Conservation (phyloP, 345 rosid species). For the Geranium rotundifolium region DNA sequence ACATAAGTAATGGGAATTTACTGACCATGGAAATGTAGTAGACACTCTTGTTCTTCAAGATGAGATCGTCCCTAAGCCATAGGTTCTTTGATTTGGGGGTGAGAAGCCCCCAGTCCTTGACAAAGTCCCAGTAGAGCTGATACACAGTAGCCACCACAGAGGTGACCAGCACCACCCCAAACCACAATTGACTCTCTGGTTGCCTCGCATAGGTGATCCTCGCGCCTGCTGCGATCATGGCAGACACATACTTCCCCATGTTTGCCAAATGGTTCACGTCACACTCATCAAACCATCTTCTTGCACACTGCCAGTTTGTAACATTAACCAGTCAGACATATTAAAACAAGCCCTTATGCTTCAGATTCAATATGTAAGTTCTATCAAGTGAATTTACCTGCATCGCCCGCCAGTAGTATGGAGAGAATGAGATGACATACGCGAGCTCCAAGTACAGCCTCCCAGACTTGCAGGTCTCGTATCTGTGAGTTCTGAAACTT, state of each 20-base stretch:
- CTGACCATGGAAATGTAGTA: constrained; percentile 81
- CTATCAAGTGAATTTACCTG: constrained; percentile 33
- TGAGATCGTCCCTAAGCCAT: constrained; percentile 79
- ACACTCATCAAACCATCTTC: constrained; percentile 80
- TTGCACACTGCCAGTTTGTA: constrained; percentile 42
- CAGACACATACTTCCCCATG: constrained; percentile 96
- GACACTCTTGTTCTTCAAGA: constrained; percentile 57
- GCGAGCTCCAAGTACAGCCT: constrained; percentile 56
- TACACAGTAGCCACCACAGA: constrained; percentile 62
- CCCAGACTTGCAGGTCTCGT: constrained; percentile 57
- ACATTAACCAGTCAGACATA: background rate
- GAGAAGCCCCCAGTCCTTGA: constrained; percentile 85
- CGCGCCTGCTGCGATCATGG: constrained; percentile 91
- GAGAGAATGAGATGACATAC: constrained; percentile 72
- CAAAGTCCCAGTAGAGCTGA: constrained; percentile 95
- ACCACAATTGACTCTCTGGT: constrained; percentile 30
- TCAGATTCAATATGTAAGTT: too few species aligned
- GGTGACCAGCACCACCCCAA: constrained; percentile 46
- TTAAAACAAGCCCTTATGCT: too few species aligned
- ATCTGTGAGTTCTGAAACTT: constrained; percentile 55
- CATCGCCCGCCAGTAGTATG: constrained; percentile 95
- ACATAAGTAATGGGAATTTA: background rate
- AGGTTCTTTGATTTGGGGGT: constrained; percentile 57
- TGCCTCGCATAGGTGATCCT: constrained; percentile 63
- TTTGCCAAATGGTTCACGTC: constrained; percentile 63